These are phyloP conservation scores for Stemphylium lycopersici DNA, from an alignment of 2,329 filamentous ascomycete genomes.

Conservation along the genomic window DNA sequence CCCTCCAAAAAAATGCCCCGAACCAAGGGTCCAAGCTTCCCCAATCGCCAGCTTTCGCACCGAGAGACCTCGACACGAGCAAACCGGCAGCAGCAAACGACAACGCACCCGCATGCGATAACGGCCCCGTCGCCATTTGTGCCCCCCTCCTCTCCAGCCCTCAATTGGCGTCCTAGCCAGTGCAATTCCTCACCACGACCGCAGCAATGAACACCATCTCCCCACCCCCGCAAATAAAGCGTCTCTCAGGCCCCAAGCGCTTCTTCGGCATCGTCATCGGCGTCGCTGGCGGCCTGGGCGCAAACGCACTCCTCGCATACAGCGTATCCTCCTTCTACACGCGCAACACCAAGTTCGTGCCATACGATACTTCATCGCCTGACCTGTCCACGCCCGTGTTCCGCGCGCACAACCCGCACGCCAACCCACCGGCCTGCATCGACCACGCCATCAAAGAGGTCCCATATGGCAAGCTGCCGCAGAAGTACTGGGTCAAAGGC, in stretches of 20 bases:
- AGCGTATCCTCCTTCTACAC: slow-evolving; percentile 43
- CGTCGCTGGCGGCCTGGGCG: slow-evolving; percentile 37
- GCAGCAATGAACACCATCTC: slow-evolving; percentile 45
- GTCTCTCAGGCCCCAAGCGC: slow-evolving; percentile 37
- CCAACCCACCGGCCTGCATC: slow-evolving; percentile 44
- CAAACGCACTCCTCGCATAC: slow-evolving; percentile 44
- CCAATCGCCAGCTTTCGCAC: slow-evolving; percentile 13
- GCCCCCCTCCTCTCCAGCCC: too few species aligned
- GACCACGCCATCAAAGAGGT: slow-evolving; percentile 47
- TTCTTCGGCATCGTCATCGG: slow-evolving; percentile 41
- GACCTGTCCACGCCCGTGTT: slow-evolving; percentile 33
- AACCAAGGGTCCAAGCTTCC: slow-evolving; percentile 21
- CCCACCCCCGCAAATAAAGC: slow-evolving; percentile 38
- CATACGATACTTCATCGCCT: slow-evolving; percentile 38
- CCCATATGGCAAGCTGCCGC: slow-evolving; percentile 41
- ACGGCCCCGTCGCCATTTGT: neutral
- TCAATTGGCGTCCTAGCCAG: neutral
- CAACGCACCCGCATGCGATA: neutral
- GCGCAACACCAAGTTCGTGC: slow-evolving; percentile 45
- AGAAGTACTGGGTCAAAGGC: slow-evolving; percentile 25
- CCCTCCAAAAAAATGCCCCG: slow-evolving; percentile 4
- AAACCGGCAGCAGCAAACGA: neutral
- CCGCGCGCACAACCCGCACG: slow-evolving; percentile 40
- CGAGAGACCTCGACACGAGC: slow-evolving; percentile 7
- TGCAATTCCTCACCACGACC: neutral